Percentiles rank a stretch among this genome's conserved stretches.
Evolutionary conservation across 345 rosid species (phyloP).

Genomic region (Linum tenue): DNA sequence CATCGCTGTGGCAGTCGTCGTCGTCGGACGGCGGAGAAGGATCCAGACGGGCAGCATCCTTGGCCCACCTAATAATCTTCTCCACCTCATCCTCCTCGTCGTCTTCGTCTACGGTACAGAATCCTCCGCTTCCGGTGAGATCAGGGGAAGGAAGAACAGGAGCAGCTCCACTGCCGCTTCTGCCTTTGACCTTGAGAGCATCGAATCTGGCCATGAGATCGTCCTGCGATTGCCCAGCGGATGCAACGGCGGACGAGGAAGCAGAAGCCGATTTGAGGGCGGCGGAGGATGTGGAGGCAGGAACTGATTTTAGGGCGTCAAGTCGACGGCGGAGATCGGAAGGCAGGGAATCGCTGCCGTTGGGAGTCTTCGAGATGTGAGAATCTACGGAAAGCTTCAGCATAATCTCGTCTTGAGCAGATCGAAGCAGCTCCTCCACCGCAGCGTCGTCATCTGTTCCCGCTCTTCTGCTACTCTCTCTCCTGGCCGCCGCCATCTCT

Average conservation of each 20-base stretch:
- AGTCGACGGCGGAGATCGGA: slow-evolving; percentile 71
- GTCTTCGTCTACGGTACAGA: not conserved
- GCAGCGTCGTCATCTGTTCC: slow-evolving; percentile 21
- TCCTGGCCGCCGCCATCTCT: not conserved
- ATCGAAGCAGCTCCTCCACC: slow-evolving; percentile 53
- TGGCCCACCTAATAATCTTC: slow-evolving; percentile 75
- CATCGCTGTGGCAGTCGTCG: slow-evolving; percentile 19
- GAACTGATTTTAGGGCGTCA: slow-evolving; percentile 53
- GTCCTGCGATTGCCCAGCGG: slow-evolving; percentile 27
- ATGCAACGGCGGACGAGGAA: not conserved
- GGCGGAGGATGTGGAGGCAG: slow-evolving; percentile 18
- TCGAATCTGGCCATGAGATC: slow-evolving; percentile 60
- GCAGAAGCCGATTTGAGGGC: not conserved
- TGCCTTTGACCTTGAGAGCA: slow-evolving; percentile 58
- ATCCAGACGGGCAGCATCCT: slow-evolving; percentile 76
- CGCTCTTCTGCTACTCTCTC: slow-evolving; percentile 11
- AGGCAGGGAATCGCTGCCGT: slow-evolving; percentile 30
- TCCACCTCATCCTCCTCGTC: slow-evolving; percentile 65
- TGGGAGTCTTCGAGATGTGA: slow-evolving; percentile 36
- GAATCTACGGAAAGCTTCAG: slow-evolving; percentile 58
- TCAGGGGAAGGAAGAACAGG: slow-evolving; percentile 17
- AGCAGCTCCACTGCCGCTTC: not conserved
- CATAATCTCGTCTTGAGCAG: slow-evolving; percentile 67
- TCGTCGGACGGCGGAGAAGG: slow-evolving; percentile 67
- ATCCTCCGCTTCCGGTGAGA: not conserved